A percentile compares a stretch with the other conserved stretches of the same genome.
Evolutionary conservation across 164 flowering plant genomes (phyloP).

Genomic region (Vitis rotundifolia): DNA sequence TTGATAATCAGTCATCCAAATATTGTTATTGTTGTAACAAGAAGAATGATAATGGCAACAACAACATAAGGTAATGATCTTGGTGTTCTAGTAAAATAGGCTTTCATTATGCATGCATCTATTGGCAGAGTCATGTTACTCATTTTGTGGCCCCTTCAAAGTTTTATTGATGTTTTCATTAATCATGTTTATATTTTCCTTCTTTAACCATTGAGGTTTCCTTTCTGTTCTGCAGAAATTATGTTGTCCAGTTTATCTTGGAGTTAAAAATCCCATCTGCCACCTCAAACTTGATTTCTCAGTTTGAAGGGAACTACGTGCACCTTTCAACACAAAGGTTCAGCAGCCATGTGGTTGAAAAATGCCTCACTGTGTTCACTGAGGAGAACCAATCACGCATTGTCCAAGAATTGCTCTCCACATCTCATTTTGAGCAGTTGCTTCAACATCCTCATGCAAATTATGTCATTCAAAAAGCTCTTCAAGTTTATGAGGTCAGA

Average conservation of each 20-base stretch:
- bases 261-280: conserved; percentile 36
- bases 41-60: too few species aligned
- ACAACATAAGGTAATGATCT: too few species aligned
- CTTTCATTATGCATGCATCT: too few species aligned
- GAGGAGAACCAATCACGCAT: conserved; percentile 32
- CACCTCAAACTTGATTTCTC: conserved; percentile 24
- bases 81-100: too few species aligned
- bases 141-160: too few species aligned
- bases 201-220: neutral
- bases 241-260: conserved; percentile 46
- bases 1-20: too few species aligned
- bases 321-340: conserved; percentile 35
- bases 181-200: neutral
- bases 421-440: conserved; percentile 44
- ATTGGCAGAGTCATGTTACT: too few species aligned
- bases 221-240: conserved; percentile 36
- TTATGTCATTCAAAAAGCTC: conserved; percentile 54
- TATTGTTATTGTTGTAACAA: too few species aligned
- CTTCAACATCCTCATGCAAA: conserved; percentile 56
- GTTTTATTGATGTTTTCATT: neutral
- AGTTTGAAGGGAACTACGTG: conserved; percentile 35
- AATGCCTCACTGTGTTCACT: conserved; percentile 25
- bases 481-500: conserved; percentile 42
- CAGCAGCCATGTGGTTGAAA: conserved; percentile 52
- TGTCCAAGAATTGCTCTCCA: conserved; percentile 38